Conservation (phyloP, 1,139 yeast species). For the Lodderomyces theae region DNA sequence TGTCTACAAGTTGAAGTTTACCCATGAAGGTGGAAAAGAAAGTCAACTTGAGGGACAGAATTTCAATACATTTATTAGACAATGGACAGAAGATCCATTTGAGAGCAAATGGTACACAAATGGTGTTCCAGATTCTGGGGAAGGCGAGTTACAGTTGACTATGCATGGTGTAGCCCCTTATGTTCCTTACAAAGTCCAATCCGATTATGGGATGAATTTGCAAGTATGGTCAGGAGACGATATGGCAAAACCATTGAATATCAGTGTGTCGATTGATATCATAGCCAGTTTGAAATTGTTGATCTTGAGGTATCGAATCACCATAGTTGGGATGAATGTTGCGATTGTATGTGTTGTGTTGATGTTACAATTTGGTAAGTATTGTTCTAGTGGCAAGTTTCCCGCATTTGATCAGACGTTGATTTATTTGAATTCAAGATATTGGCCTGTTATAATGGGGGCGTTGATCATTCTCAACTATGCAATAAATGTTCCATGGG, state of each 20-base stretch:
- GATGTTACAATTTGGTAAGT: conserved; percentile 39
- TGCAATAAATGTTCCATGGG: conserved; percentile 19
- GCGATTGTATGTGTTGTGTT: conserved; percentile 45
- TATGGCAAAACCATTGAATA: conserved; percentile 10
- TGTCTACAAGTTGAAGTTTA: conserved; percentile 41
- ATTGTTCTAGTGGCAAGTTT: conserved; percentile 23
- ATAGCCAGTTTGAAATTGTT: conserved; percentile 49
- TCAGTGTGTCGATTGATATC: conserved; percentile 37
- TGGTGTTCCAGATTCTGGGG: conserved; percentile 25
- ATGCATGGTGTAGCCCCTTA: conserved; percentile 82
- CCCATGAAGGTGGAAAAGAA: conserved; percentile 7
- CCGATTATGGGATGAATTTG: conserved; percentile 31
- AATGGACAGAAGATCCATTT: conserved; percentile 60
- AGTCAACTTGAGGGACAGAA: conserved; percentile 25
- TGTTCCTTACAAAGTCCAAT: conserved; percentile 48
- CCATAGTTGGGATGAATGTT: conserved; percentile 54
- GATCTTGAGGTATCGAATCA: conserved; percentile 62
- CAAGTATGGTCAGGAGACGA: conserved; percentile 43
- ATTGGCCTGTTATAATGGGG: conserved; percentile 17
- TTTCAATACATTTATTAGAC: conserved; percentile 60
- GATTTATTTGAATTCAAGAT: conserved; percentile 9
- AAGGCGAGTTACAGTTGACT: conserved; percentile 28
- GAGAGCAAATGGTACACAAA: conserved; percentile 79
- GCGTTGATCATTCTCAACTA: conserved; percentile 37
- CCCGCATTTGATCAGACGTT: conserved; percentile 53